Percentiles rank a stretch among this genome's conserved stretches.
phyloP scores from a whole-genome alignment of 2,329 filamentous ascomycete species.

The Aspergillus caelatus region DNA sequence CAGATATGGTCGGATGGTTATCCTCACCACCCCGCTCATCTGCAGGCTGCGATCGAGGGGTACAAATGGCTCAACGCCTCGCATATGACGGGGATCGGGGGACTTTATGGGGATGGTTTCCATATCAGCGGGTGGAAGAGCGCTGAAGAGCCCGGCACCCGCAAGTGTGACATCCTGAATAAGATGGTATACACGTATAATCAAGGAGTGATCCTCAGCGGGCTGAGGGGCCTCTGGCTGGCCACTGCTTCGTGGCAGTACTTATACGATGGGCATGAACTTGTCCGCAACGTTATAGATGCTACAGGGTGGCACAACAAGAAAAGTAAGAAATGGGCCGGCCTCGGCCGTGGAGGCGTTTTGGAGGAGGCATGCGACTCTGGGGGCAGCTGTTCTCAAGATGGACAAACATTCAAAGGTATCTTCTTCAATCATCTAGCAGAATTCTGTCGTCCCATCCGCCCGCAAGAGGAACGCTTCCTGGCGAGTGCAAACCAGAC shows the following conservation, averaged over 20 bases:
- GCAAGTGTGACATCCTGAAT: conserved; percentile 76
- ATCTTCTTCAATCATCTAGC: conserved; percentile 91
- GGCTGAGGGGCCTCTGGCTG: conserved; percentile 77
- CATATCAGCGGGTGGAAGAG: conserved; percentile 71
- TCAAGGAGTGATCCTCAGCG: conserved; percentile 85
- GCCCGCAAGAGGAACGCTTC: conserved; percentile 49
- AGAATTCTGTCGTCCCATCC: conserved; percentile 72
- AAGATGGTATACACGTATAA: conserved; percentile 96
- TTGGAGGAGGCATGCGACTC: conserved; percentile 85
- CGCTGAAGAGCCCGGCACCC: conserved; percentile 64
- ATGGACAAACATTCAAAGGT: conserved; percentile 89
- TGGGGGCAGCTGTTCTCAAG: conserved; percentile 72
- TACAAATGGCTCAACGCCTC: conserved; percentile 79
- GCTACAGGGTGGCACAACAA: conserved; percentile 72
- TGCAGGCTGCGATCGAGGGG: conserved; percentile 72
- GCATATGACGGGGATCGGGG: conserved; percentile 76
- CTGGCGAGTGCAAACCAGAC: conserved; percentile 37
- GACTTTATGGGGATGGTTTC: conserved; percentile 84
- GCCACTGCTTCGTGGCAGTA: conserved; percentile 73
- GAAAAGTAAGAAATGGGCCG: conserved; percentile 62
- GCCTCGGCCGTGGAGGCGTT: conserved; percentile 76
- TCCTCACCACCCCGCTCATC: conserved; percentile 64
- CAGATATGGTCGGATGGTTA: conserved; percentile 33
- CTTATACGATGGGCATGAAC: conserved; percentile 75
- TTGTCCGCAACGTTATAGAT: conserved; percentile 72